A percentile compares a stretch with the other conserved stretches of the same genome.
phyloP scores from a whole-genome alignment of 2,329 filamentous ascomycete genomes.

The Penicillium corylophilum region DNA sequence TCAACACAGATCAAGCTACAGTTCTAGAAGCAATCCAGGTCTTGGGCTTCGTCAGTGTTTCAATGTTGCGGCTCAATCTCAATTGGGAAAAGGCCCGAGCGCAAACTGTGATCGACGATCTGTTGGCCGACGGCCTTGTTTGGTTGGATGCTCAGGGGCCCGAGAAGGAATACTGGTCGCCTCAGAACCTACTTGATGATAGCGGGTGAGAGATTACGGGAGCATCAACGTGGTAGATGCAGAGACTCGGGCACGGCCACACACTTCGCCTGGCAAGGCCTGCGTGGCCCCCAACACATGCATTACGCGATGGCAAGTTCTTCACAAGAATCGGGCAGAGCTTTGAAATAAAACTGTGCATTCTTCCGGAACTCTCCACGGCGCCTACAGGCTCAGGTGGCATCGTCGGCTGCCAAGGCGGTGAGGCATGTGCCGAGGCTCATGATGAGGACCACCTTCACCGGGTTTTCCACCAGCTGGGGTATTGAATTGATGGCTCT shows the following conservation, averaged over 20 bases:
- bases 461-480: neutral
- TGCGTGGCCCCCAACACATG: neutral
- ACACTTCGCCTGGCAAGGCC: no score
- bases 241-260: neutral
- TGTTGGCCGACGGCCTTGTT: slow-evolving; percentile 83
- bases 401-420: neutral
- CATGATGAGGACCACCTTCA: neutral
- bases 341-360: neutral
- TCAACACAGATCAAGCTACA: slow-evolving; percentile 89
- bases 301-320: neutral
- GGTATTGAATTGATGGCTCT: neutral
- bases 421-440: neutral
- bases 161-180: slow-evolving; percentile 89
- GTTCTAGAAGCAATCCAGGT: slow-evolving; percentile 90
- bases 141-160: slow-evolving; percentile 87
- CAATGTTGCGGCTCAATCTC: slow-evolving; percentile 84
- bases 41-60: slow-evolving; percentile 83
- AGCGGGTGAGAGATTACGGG: slow-evolving; percentile 30
- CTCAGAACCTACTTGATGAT: slow-evolving; percentile 46
- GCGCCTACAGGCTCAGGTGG: neutral
- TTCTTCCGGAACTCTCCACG: neutral
- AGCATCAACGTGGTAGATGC: neutral
- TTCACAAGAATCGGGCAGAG: neutral
- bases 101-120: slow-evolving; percentile 85
- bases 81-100: slow-evolving; percentile 80